These are phyloP conservation scores for Abrus pulchellus DNA, from an alignment of 306 rosid species.

Conservation along the genomic window DNA sequence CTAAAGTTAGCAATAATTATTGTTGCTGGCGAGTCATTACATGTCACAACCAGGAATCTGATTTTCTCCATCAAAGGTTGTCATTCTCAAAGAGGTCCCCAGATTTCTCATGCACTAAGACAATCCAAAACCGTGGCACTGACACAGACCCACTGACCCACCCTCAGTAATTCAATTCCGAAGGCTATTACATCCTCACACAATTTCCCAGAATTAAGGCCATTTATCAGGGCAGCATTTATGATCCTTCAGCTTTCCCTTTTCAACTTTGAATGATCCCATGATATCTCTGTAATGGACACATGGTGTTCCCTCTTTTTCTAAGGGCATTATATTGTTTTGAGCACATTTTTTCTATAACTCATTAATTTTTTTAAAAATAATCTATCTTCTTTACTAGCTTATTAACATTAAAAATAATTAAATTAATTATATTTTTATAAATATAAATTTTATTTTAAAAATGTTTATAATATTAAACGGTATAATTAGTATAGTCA, in stretches of 20 bases:
- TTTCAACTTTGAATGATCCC: conserved; percentile 22
- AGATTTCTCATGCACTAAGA: conserved; percentile 24
- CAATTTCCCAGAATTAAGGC: neutral
- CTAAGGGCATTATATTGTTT: too few species aligned
- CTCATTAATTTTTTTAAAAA: too few species aligned
- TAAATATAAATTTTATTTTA: too few species aligned
- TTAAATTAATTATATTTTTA: too few species aligned
- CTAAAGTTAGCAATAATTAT: conserved; percentile 50
- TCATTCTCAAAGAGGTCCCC: conserved; percentile 59
- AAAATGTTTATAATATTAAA: too few species aligned
- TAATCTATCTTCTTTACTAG: too few species aligned
- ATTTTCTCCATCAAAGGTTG: conserved; percentile 50
- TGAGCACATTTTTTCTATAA: too few species aligned
- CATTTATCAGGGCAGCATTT: conserved; percentile 23
- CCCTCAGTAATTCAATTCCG: conserved; percentile 62
- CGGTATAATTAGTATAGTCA: too few species aligned
- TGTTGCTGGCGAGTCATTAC: conserved; percentile 46
- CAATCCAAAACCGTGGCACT: conserved; percentile 60
- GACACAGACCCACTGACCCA: conserved; percentile 53
- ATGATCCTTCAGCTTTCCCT: neutral
- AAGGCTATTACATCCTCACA: conserved; percentile 23
- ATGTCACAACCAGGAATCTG: conserved; percentile 48
- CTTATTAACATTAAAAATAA: too few species aligned
- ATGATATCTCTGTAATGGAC: conserved; percentile 21
- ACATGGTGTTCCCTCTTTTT: neutral